These are phyloP conservation scores for Sordariomycetes sp. DNA, from an alignment of 2,329 filamentous ascomycete genomes.

Conservation along the genomic window DNA sequence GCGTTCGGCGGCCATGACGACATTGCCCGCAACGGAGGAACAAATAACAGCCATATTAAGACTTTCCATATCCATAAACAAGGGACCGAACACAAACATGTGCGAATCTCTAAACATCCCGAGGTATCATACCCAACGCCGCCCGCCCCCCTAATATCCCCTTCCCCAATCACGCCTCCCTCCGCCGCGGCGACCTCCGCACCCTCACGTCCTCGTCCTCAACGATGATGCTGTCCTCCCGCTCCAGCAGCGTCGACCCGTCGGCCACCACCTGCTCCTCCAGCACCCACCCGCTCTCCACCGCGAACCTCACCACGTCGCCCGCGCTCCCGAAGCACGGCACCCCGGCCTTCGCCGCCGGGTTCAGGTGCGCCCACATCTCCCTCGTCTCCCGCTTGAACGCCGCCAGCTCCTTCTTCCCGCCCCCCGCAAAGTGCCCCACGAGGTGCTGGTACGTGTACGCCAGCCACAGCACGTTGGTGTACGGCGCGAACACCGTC, in stretches of 20 bases:
- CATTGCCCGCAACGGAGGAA: no score
- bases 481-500: constrained; percentile 46
- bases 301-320: constrained; percentile 44
- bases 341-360: constrained; percentile 32
- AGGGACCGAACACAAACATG: neutral
- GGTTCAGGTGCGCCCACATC: constrained; percentile 42
- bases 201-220: constrained; percentile 10
- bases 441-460: constrained; percentile 48
- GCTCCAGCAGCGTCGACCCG: constrained; percentile 18
- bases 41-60: no score
- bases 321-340: constrained; percentile 44
- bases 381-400: constrained; percentile 40
- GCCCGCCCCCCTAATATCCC: neutral
- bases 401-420: constrained; percentile 28
- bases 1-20: no score
- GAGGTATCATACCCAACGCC: neutral
- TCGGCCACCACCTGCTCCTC: constrained; percentile 37
- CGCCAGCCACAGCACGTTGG: constrained; percentile 55
- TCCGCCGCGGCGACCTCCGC: constrained; percentile 1
- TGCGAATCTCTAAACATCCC: neutral
- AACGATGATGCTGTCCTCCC: constrained; percentile 29
- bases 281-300: constrained; percentile 47
- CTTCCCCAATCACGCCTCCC: neutral
- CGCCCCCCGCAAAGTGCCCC: constrained; percentile 30
- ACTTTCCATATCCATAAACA: neutral